Evolutionary conservation across 768 basidiomycete species (phyloP).

Genomic region (Leccinellum luteum): DNA sequence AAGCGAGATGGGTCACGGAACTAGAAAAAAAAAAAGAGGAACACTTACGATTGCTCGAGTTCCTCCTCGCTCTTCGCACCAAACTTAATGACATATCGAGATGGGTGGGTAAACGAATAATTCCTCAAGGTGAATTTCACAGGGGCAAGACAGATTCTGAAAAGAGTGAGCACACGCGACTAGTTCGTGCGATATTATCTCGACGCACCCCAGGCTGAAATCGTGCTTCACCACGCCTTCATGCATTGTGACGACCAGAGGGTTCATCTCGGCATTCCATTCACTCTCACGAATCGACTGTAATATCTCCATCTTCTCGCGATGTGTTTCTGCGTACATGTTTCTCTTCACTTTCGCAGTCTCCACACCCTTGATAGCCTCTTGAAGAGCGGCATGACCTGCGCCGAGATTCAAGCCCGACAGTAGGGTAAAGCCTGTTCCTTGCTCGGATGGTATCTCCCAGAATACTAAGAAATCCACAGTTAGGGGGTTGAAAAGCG

Average conservation of each 20-base stretch:
- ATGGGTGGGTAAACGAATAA: slow-evolving; percentile 61
- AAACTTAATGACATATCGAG: slow-evolving; percentile 57
- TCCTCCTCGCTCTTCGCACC: slow-evolving; percentile 22
- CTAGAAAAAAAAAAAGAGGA: slow-evolving; percentile 1
- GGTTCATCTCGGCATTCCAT: slow-evolving; percentile 81
- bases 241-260: slow-evolving; percentile 53
- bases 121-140: slow-evolving; percentile 65
- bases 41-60: slow-evolving; percentile 22
- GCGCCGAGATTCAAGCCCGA: slow-evolving; percentile 66
- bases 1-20: slow-evolving; percentile 1
- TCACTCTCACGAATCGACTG: slow-evolving; percentile 64
- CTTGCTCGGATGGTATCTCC: slow-evolving; percentile 59
- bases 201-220: slow-evolving; percentile 66
- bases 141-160: slow-evolving; percentile 54
- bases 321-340: slow-evolving; percentile 89
- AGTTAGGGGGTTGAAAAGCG: slow-evolving; percentile 70
- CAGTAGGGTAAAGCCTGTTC: slow-evolving; percentile 59
- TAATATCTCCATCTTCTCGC: slow-evolving; percentile 66
- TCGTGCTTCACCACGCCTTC: slow-evolving; percentile 55
- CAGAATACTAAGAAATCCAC: slow-evolving; percentile 78
- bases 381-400: slow-evolving; percentile 60
- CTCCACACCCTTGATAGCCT: slow-evolving; percentile 58
- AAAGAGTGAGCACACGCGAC: slow-evolving; percentile 5
- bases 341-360: slow-evolving; percentile 68
- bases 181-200: background rate